Percentiles rank a stretch among this genome's conserved stretches.
Evolutionary conservation across 805 yeast genomes (phyloP).

Genomic region (Cyberlindnera mycetangii): DNA sequence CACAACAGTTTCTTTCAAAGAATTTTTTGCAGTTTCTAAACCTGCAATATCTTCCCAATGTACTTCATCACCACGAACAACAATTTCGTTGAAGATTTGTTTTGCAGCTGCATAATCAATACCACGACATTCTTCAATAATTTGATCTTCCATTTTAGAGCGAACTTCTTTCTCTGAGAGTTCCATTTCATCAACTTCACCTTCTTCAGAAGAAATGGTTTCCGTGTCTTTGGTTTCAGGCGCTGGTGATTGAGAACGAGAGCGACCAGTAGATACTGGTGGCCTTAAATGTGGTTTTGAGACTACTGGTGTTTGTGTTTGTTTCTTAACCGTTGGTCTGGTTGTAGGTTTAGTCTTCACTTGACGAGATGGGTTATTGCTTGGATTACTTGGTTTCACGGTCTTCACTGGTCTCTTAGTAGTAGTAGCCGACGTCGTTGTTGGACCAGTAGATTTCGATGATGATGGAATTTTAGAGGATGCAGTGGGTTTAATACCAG

Average conservation of each 20-base stretch:
- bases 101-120: conserved; percentile 77
- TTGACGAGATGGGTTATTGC: too few relatives aligned
- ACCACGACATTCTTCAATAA: conserved; percentile 44
- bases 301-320: not conserved
- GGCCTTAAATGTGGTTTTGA: conserved; percentile 8
- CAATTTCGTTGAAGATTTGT: conserved; percentile 86
- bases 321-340: conserved; percentile 1
- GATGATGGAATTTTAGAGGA: conserved; percentile 9
- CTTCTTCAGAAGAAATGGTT: conserved; percentile 21
- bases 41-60: conserved; percentile 98
- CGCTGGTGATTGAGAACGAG: conserved; percentile 24
- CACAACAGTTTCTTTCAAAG: conserved; percentile 92
- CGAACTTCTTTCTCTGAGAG: conserved; percentile 28
- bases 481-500: conserved; percentile 5
- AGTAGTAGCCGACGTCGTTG: conserved; percentile 8
- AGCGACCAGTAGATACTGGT: conserved; percentile 8
- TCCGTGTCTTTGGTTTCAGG: conserved; percentile 25
- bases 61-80: conserved; percentile 88
- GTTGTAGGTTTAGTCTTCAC: conserved; percentile 1
- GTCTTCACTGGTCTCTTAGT: conserved; percentile 10
- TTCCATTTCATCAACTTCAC: conserved; percentile 22
- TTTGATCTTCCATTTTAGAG: conserved; percentile 31
- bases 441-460: conserved; percentile 3
- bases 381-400: too few relatives aligned
- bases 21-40: conserved; percentile 77